Conservation (phyloP, 768 basidiomycete species). For the Psilocybe sp. region DNA sequence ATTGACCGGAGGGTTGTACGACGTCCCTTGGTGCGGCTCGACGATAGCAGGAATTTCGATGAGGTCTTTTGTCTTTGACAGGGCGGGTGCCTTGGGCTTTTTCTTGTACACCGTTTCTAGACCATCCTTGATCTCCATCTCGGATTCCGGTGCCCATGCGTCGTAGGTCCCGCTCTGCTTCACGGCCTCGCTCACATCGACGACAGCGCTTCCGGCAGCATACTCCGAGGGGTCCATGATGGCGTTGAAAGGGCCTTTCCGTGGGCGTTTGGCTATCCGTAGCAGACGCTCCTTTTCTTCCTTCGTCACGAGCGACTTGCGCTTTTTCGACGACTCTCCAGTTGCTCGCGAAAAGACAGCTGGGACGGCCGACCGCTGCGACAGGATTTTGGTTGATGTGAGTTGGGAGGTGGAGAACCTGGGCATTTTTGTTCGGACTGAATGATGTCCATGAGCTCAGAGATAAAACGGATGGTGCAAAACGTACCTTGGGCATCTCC, state of each 20-base stretch:
- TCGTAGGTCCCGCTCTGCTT: conserved; percentile 67
- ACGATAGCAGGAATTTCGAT: conserved; percentile 67
- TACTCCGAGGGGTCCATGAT: conserved; percentile 67
- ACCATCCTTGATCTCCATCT: conserved; percentile 33
- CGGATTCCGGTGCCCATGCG: conserved; percentile 48
- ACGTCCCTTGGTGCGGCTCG: conserved; percentile 78
- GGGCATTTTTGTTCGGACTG: conserved; percentile 32
- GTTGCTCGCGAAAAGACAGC: conserved; percentile 63
- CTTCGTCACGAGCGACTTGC: conserved; percentile 44
- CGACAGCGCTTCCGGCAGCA: conserved; percentile 59
- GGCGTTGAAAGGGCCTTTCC: conserved; percentile 72
- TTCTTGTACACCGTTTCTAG: conserved; percentile 42
- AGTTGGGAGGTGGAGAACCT: conserved; percentile 52
- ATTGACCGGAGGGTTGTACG: conserved; percentile 82
- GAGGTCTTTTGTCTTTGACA: conserved; percentile 40
- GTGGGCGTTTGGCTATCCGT: conserved; percentile 69
- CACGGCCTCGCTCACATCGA: conserved; percentile 68
- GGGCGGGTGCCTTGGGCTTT: conserved; percentile 53
- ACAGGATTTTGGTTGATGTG: conserved; percentile 75
- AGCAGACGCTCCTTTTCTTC: conserved; percentile 77
- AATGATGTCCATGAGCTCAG: neutral
- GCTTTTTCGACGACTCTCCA: conserved; percentile 37
- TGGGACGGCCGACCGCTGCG: conserved; percentile 85
- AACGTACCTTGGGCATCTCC: conserved; percentile 73
- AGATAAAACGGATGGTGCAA: neutral